A percentile compares a stretch with the other conserved stretches of the same genome.
Conservation (phyloP, 768 basidiomycete species). For the Suillus subalutaceus region DNA sequence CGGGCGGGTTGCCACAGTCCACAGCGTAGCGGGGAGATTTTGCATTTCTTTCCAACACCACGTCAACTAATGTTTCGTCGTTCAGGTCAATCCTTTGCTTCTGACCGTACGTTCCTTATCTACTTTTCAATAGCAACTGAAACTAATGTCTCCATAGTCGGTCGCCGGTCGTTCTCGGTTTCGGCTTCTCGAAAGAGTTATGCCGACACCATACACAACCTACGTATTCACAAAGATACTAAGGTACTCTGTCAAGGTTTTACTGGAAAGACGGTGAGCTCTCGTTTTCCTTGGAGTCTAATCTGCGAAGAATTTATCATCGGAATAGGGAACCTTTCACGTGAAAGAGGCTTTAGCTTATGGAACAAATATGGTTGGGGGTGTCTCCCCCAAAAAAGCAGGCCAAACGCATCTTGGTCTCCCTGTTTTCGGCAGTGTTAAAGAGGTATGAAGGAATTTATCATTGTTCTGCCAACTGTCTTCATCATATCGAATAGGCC, state of each 20-base stretch:
- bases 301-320: constrained; percentile 10
- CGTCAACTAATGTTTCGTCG: constrained; percentile 56
- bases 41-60: constrained; percentile 15
- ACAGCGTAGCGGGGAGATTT: constrained; percentile 13
- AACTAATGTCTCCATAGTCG: constrained; percentile 40
- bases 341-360: constrained; percentile 89
- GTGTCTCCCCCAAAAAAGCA: constrained; percentile 95
- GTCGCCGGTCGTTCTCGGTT: constrained; percentile 81
- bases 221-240: constrained; percentile 92
- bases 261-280: constrained; percentile 90
- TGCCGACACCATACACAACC: constrained; percentile 88
- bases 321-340: constrained; percentile 90
- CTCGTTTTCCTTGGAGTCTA: constrained; percentile 1
- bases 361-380: constrained; percentile 97
- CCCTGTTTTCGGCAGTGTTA: constrained; percentile 90
- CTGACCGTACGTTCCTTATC: constrained; percentile 45
- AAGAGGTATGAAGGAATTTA: constrained; percentile 61
- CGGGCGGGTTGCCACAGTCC: constrained; percentile 22
- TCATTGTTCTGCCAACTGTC: constrained; percentile 2
- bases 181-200: constrained; percentile 78
- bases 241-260: constrained; percentile 92
- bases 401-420: constrained; percentile 94
- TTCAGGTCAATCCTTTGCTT: constrained; percentile 57
- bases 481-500: constrained; percentile 54
- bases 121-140: neutral